Conservation (phyloP, 2,329 filamentous ascomycete species). For the Aspergillus calidoustus region DNA sequence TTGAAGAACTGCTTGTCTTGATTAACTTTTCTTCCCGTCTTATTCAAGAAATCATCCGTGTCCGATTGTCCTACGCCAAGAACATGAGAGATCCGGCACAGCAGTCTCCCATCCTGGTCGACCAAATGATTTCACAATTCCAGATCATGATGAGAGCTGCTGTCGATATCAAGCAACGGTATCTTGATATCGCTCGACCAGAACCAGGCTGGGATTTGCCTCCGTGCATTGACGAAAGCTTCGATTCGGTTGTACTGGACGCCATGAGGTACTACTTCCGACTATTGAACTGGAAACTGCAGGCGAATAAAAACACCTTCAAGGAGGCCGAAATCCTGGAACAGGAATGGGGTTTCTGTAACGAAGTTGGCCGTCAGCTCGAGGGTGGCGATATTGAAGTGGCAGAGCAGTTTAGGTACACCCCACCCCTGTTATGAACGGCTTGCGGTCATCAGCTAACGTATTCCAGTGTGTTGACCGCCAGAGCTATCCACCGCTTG, state of each 20-base stretch:
- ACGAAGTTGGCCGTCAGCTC: conserved; percentile 88
- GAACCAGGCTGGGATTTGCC: conserved; percentile 95
- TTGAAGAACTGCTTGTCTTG: conserved; percentile 91
- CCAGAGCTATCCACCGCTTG: conserved; percentile 86
- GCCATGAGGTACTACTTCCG: conserved; percentile 98
- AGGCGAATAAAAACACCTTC: conserved; percentile 98
- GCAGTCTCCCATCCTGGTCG: conserved; percentile 90
- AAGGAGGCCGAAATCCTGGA: conserved; percentile 97
- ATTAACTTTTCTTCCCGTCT: conserved; percentile 97
- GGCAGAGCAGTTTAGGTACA: conserved; percentile 87
- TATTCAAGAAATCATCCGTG: conserved; percentile 94
- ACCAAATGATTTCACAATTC: conserved; percentile 97
- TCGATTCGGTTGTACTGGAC: conserved; percentile 88
- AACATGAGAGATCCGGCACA: conserved; percentile 95
- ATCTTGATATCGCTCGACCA: conserved; percentile 78
- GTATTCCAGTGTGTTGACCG: conserved; percentile 71
- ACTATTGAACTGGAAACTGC: conserved; percentile 97
- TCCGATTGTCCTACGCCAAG: conserved; percentile 86
- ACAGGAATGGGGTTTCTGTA: conserved; percentile 97
- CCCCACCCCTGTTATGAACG: neutral
- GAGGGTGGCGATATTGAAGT: conserved; percentile 94
- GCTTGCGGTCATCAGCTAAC: conserved; percentile 30
- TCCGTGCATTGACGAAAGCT: conserved; percentile 94
- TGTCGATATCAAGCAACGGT: conserved; percentile 89
- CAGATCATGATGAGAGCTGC: conserved; percentile 90